Base-by-base conservation (phyloP, 108 stramenopile species). In the Nitzschia putrida region DNA sequence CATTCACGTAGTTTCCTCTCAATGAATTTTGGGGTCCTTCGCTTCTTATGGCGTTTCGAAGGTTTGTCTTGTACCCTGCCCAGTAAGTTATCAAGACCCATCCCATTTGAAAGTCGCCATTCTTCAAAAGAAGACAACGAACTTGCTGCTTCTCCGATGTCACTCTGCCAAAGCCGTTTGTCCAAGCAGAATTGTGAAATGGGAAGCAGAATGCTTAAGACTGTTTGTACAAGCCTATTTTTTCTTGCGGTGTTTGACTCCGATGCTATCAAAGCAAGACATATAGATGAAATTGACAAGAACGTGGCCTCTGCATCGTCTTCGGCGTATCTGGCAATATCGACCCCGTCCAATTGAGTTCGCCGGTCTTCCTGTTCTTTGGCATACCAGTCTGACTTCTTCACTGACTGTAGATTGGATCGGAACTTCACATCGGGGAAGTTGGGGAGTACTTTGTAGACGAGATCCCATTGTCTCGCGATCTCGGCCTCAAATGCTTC, bases 181-280 rank as follows among this genome's bases (percentile, higher is more conserved):
- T 85, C 61, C n/a, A 88, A 39, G 71, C 85, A 74, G 65, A 88
- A 79, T 57, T 83, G 76, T 53, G 86, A 64, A 53, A 91, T 55
- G 22, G 93, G 93, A 24, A 94, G 69, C 53, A 94, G 44, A 34
- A 91, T 64, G 57, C 88, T 89, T 61, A 94, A 52, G 14, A 83
- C 72, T 20, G 60, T 29, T 25, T 76, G 75, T 10, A 88, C 8
- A 2, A 81, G 50, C 21, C 61, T 39, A 50, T 69, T 63, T 54
- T 71, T 73, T 42, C 64, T 66, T 13, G 44, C 61, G 23, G 66
- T 57, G 57, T 70, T 76, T 24, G 69, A 56, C 39, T 69, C 69
- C 22, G 71, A 55, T 25, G 65, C 54, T n/a, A 83, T 80, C 41
- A 82, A 60, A 29, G 69, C 38, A 7, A 88, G 76, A 57, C 87